These are phyloP conservation scores for Colletotrichum sublineola DNA, from an alignment of 2,329 filamentous ascomycete species.

Conservation along the genomic window DNA sequence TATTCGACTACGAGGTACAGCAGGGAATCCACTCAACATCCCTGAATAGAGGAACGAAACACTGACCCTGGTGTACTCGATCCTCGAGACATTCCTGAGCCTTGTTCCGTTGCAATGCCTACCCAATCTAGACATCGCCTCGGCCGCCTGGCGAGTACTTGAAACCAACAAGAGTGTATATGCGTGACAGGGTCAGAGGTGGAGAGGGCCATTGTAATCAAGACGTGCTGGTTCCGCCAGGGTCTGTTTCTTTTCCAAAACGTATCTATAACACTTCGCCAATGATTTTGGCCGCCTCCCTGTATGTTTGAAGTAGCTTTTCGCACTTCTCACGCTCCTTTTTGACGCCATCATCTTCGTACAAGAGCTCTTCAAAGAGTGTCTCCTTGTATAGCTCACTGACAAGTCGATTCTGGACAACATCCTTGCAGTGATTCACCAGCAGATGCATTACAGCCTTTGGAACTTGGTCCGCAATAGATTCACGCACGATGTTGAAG, in stretches of 20 bases:
- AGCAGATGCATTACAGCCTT: conserved; percentile 99
- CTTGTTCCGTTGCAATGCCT: conserved; percentile 14
- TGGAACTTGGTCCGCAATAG: conserved; percentile 97
- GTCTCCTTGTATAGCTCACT: conserved; percentile 95
- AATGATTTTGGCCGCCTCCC: conserved; percentile 97
- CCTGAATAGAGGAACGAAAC: conserved; percentile 1
- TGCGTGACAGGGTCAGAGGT: conserved; percentile 8
- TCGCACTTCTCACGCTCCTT: conserved; percentile 99
- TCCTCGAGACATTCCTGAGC: conserved; percentile 13
- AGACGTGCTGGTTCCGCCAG: conserved; percentile 20
- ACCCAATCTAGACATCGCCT: conserved; percentile 16
- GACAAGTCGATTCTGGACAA: conserved; percentile 95
- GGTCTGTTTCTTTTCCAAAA: conserved; percentile 34
- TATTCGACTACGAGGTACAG: conserved; percentile 16
- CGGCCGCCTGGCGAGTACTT: conserved; percentile 4
- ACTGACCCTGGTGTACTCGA: conserved; percentile 1
- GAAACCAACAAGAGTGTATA: conserved; percentile 26
- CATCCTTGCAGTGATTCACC: conserved; percentile 98
- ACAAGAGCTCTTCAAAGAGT: conserved; percentile 91
- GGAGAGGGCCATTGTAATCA: conserved; percentile 13
- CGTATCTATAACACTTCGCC: conserved; percentile 84
- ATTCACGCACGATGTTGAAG: conserved; percentile 98
- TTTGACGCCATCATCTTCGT: conserved; percentile 98
- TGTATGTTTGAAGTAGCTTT: conserved; percentile 93
- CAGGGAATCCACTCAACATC: conserved; percentile 11